Percentiles rank a stretch among this genome's conserved stretches.
These are phyloP conservation scores for Penicillium alfredii DNA, from an alignment of 495 filamentous ascomycete genomes.

Conservation along the genomic window DNA sequence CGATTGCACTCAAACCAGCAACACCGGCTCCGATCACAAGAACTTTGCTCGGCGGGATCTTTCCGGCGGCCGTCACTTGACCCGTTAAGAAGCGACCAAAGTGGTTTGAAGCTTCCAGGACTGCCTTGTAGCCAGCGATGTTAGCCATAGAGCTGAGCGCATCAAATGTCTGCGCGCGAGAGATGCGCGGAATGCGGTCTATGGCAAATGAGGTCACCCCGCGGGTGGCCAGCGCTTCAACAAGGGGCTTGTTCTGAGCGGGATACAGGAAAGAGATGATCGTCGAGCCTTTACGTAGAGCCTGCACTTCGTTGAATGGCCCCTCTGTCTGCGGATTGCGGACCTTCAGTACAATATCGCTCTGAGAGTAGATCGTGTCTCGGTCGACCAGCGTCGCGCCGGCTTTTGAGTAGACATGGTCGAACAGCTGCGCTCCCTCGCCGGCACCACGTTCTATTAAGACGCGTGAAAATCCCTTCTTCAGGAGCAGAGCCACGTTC, in stretches of 20 bases:
- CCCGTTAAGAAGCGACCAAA: slow-evolving; percentile 79
- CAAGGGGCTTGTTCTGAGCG: slow-evolving; percentile 60
- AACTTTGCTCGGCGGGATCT: slow-evolving; percentile 78
- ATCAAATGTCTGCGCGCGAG: slow-evolving; percentile 74
- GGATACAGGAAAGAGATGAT: slow-evolving; percentile 73
- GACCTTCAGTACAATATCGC: slow-evolving; percentile 75
- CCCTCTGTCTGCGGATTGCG: slow-evolving; percentile 55
- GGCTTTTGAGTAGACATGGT: slow-evolving; percentile 63
- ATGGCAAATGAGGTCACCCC: slow-evolving; percentile 70
- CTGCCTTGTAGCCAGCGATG: slow-evolving; percentile 80
- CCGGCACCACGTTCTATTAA: slow-evolving; percentile 71
- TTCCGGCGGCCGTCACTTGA: slow-evolving; percentile 75
- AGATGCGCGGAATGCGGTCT: slow-evolving; percentile 80
- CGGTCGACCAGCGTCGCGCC: slow-evolving; percentile 66
- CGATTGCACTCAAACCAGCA: slow-evolving; percentile 75
- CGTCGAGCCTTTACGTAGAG: slow-evolving; percentile 55
- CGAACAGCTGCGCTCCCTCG: slow-evolving; percentile 63
- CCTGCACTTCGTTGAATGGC: slow-evolving; percentile 51
- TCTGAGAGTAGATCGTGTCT: slow-evolving; percentile 56
- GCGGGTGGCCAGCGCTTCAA: slow-evolving; percentile 58
- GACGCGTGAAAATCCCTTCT: slow-evolving; percentile 71
- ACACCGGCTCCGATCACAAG: slow-evolving; percentile 80
- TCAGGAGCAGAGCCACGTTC: slow-evolving; percentile 67
- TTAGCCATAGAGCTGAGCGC: slow-evolving; percentile 75
- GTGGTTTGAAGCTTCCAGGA: slow-evolving; percentile 74